Base-by-base conservation (phyloP, 2,329 filamentous ascomycete species). In the Epichloe coenophiala region DNA sequence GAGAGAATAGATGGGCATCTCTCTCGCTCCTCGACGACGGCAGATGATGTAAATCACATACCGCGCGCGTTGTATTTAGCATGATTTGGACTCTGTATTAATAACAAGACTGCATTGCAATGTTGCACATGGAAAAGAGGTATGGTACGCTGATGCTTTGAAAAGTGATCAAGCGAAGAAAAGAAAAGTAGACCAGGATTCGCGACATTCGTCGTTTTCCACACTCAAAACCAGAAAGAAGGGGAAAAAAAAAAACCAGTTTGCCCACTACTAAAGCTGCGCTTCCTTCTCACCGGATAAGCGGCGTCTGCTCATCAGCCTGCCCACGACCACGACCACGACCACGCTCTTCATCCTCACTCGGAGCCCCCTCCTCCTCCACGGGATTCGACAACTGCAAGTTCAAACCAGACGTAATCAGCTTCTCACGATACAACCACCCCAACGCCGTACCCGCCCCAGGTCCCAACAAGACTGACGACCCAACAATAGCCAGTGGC, bases 361-460 rank as follows among this genome's bases (percentile, higher is more conserved):
- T 47, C n/a, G 51, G n/a, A 11, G 57, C 58, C 8, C 58, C 52
- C 11, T 54, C 54, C 9, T 48, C 54, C 23, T 46, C 47, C 13
- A 50, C 50, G 23, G 53, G 35, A 17, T 54, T 48, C 17, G 6
- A 27, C 23, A 54, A 49, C 27, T 47, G 54, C 47, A 58, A 50
- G 5, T 56, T 54, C 21, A 61, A 48, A 37, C 61, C 58, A 21
- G 35, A 47, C 5, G 37, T 45, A 33, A 69, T 61, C 53, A 65
- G 59, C 48, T 58, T 60, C 53, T 71, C 69, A 15, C 69, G 60
- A 47, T 68, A 65, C 31, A 70, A 54, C 69, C 69, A 71, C 1
- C 63, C 66, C 13, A 66, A 55, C 35, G 65, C 68, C 7, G 63
- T 59, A 11, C 67, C 68, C 0, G 67, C 65, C 4, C 69, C 69